These are phyloP conservation scores for Peronospora farinosa DNA, from an alignment of 352 stramenopile species.

Conservation along the genomic window DNA sequence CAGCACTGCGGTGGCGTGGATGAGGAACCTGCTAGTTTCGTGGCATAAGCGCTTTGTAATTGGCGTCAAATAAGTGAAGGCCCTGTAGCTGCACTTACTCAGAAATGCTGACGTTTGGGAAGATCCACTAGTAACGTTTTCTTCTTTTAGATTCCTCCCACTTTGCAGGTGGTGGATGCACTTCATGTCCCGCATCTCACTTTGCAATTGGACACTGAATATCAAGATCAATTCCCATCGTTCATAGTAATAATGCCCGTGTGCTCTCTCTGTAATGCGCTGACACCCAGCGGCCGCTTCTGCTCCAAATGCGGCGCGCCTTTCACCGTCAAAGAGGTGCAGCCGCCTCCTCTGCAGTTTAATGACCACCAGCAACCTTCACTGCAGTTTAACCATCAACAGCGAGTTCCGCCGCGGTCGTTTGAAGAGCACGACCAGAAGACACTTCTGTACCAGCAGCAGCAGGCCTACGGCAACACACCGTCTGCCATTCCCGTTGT, in stretches of 20 bases:
- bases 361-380: conserved; percentile 1
- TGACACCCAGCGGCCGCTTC: conserved; percentile 26
- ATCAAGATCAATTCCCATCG: no score
- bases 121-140: no score
- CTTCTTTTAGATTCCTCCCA: no score
- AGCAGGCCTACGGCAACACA: conserved; percentile 5
- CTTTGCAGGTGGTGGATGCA: no score
- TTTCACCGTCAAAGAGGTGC: conserved; percentile 11
- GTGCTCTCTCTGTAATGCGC: conserved; percentile 12
- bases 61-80: conserved; percentile 7
- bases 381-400: not conserved
- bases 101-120: not conserved
- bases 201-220: no score
- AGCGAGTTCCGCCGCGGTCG: conserved; percentile 15
- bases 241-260: conserved; percentile 11
- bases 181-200: no score
- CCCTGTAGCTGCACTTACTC: not conserved
- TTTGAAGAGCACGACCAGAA: conserved; percentile 29
- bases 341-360: not conserved
- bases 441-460: conserved; percentile 19
- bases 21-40: conserved; percentile 53
- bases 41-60: conserved; percentile 36
- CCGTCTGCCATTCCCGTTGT: conserved; percentile 24
- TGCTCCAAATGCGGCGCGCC: conserved; percentile 29
- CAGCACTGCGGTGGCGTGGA: conserved; percentile 70